Evolutionary conservation across 345 rosid species (phyloP), one percentile per base, ranked within the genome.

Genomic region (Boechera stricta): DNA sequence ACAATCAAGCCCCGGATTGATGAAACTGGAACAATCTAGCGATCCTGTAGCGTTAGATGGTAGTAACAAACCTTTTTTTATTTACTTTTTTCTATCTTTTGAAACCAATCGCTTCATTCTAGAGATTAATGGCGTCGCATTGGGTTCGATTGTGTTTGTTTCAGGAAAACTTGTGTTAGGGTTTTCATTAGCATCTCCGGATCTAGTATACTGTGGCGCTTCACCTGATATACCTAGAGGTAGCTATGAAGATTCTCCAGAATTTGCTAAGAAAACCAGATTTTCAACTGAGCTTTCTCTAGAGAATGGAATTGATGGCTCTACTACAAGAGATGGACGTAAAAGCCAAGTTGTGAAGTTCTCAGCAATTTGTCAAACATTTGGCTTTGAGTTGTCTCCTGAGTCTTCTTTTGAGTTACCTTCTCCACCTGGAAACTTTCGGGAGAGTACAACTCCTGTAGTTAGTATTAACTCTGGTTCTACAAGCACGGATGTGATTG

Each of bases 321-420:
- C 89, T 15, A 31, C 62, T 65, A 74, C 55, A 1, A 71, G 71
- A 26, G 58, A 41, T 35, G 59, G 74, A 67, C 80, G 69, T 26
- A 89, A 70, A 67, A 71, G 71, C 26, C 87, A 80, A 28, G 62
- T 82, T 51, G 98, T 92, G 15, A 88, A 90, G 71, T 90, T 90
- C 65, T 90, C 98, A 5, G 72, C 90, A 0, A 73, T 86, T 2
- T 81, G 82, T 77, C 94, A 87, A 80, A 85, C 89, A 21, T 90
- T 89, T 26, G 74, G 75, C 21, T 81, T 63, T 47, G 87, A 85
- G 67, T 63, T 81, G 70, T 84, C 98, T 61, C 93, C 98, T 0
- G 91, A 87, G 63, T 89, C 93, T 65, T 95, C 99, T 31, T 92
- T 95, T 11, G 94, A 89, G 83, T 90, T 95, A 57, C 86, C 84